Evolutionary conservation across 1,284 basidiomycete species (phyloP).

Genomic region (Hypsizygus ulmarius): DNA sequence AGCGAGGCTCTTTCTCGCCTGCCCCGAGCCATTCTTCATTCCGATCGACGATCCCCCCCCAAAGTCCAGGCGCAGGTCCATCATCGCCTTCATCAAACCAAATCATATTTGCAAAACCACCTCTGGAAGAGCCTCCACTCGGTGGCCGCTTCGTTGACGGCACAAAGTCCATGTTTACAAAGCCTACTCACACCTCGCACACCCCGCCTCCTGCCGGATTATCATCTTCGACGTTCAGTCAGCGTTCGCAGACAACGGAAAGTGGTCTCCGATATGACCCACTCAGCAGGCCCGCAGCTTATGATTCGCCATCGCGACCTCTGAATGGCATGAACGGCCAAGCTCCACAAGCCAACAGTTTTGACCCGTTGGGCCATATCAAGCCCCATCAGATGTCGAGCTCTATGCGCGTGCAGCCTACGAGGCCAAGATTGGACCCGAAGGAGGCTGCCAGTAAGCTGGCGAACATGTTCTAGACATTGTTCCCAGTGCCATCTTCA

Average conservation of each 20-base stretch:
- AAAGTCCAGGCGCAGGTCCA: slow-evolving; percentile 54
- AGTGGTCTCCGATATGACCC: slow-evolving; percentile 18
- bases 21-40: slow-evolving; percentile 19
- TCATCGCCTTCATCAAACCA: slow-evolving; percentile 31
- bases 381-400: slow-evolving; percentile 59
- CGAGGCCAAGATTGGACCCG: slow-evolving; percentile 69
- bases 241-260: slow-evolving; percentile 7
- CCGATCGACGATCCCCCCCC: slow-evolving; percentile 32
- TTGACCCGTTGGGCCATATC: slow-evolving; percentile 65
- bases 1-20: slow-evolving; percentile 22
- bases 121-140: slow-evolving; percentile 46
- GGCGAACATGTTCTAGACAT: slow-evolving; percentile 74
- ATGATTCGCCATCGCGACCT: slow-evolving; percentile 22
- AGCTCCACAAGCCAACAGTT: slow-evolving; percentile 28
- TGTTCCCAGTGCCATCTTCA: background rate
- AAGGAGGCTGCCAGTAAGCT: slow-evolving; percentile 84
- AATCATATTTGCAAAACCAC: slow-evolving; percentile 23
- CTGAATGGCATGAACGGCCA: slow-evolving; percentile 19
- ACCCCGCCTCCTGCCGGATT: slow-evolving; percentile 37
- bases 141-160: slow-evolving; percentile 69
- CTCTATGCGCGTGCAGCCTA: slow-evolving; percentile 66
- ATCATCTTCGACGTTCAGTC: slow-evolving; percentile 22
- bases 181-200: slow-evolving; percentile 32
- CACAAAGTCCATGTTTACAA: slow-evolving; percentile 74
- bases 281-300: slow-evolving; percentile 20